Base-by-base conservation (phyloP, 352 stramenopile genomes). In the Elongisporangium prolatum region DNA sequence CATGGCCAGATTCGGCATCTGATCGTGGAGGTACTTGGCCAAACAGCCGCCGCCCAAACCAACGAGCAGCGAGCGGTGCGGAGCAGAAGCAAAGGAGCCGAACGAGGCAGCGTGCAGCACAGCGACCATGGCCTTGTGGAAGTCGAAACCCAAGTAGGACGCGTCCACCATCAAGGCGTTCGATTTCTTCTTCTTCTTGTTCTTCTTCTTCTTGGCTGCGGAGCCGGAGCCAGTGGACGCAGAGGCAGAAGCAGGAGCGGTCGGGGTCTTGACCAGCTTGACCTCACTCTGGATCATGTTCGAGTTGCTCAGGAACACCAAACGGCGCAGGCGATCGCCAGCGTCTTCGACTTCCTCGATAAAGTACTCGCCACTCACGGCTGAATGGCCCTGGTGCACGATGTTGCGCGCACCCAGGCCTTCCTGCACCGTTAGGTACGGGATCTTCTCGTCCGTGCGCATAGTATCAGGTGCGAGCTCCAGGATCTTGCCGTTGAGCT, bases 231-330 rank as follows among this genome's bases (percentile, higher is more conserved):
- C 14, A 54, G 68, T 28, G 37, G 49, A n/a, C 38, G 51, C 40
- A 21, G 50, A 18, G 3, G 50, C n/a, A 47, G 51, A 47, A 48
- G 58, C 21, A 68, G 49, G 24, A 34, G 24, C 14, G 50, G 54
- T 37, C 7, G 52, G 37, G 13, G 54, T 48, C 14, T 51, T 49
- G 21, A 81, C 21, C 38, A 92, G 57, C 44, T 74, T 69, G 18
- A 89, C 82, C 48, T 93, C 84, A 59, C 76, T 91, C 61, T 93
- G 84, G 48, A 93, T 89, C 34, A 87, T 73, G 54, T 87, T 85
- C 5, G 67, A 78, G 56, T 90, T 91, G 53, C 65, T 77, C 37
- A 86, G 67, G 50, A 93, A 93, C 13, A 93, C 72, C 24, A 93
- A 67, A n/a, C 84, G 77, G 17, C 84, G 79, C 25, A 80, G 61